Evolutionary conservation across 2,329 filamentous ascomycete species (phyloP).

Genomic region (Thermomyces lanuginosus): DNA sequence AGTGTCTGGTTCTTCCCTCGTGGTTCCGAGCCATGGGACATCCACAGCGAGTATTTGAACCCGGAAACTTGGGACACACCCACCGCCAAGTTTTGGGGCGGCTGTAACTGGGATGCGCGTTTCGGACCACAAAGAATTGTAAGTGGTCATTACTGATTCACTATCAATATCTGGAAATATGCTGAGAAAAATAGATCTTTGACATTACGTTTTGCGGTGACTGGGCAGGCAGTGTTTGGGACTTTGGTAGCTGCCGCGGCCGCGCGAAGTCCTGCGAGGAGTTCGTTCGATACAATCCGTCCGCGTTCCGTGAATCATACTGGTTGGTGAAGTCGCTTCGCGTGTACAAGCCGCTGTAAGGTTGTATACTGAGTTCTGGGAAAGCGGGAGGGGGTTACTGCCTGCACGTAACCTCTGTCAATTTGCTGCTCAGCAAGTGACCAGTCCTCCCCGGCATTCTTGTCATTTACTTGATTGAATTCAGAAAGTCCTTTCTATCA

Average conservation of each 20-base stretch:
- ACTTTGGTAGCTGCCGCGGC: conserved; percentile 40
- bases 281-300: conserved; percentile 55
- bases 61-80: conserved; percentile 31
- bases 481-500: too few relatives aligned
- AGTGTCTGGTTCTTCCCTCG: conserved; percentile 37
- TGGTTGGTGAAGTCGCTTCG: conserved; percentile 62
- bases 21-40: conserved; percentile 27
- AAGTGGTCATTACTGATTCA: too few relatives aligned
- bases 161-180: conserved; percentile 24
- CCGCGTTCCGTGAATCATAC: conserved; percentile 54
- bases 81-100: conserved; percentile 26
- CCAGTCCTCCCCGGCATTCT: too few relatives aligned
- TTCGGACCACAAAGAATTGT: conserved; percentile 1
- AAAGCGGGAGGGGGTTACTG: too few relatives aligned
- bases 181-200: conserved; percentile 28
- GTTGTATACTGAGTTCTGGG: too few relatives aligned
- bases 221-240: conserved; percentile 35
- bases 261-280: conserved; percentile 49
- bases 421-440: too few relatives aligned
- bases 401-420: too few relatives aligned
- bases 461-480: too few relatives aligned
- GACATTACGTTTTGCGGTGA: conserved; percentile 40
- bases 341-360: conserved; percentile 45
- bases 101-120: conserved; percentile 1
- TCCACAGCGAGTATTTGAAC: conserved; percentile 27